Conservation (phyloP, 768 basidiomycete species). For the Kockovaella imperatae region DNA sequence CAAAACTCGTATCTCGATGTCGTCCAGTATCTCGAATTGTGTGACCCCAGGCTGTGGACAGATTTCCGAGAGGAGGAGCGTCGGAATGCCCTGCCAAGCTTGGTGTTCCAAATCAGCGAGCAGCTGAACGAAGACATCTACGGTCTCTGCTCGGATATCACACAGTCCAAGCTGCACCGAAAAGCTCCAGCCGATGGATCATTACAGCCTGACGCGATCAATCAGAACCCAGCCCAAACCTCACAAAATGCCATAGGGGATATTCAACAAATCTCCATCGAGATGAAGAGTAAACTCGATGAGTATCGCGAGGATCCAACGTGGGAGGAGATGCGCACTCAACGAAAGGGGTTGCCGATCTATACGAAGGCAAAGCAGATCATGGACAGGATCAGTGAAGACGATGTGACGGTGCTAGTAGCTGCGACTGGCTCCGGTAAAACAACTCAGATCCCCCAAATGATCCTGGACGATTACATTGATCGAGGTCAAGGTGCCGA, state of each 20-base stretch:
- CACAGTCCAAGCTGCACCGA: conserved; percentile 57
- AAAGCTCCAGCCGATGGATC: conserved; percentile 44
- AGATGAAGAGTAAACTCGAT: conserved; percentile 54
- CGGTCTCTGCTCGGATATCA: conserved; percentile 62
- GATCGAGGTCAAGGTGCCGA: conserved; percentile 65
- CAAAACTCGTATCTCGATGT: conserved; percentile 78
- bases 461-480: conserved; percentile 78
- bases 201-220: conserved; percentile 4
- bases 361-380: conserved; percentile 61
- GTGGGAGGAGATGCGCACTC: conserved; percentile 59
- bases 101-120: conserved; percentile 60
- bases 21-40: conserved; percentile 72
- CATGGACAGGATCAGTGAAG: conserved; percentile 58
- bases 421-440: conserved; percentile 61
- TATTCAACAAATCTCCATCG: conserved; percentile 54
- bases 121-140: conserved; percentile 61
- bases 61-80: conserved; percentile 56
- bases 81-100: conserved; percentile 53
- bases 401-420: conserved; percentile 62
- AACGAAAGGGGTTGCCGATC: conserved; percentile 66
- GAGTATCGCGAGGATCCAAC: conserved; percentile 57
- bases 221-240: conserved; percentile 9
- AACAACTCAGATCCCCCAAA: conserved; percentile 88
- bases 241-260: conserved; percentile 10
- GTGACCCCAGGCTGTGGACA: conserved; percentile 73